phyloP scores from a whole-genome alignment of 164 flowering plant species.

The Vitis labrusca region DNA sequence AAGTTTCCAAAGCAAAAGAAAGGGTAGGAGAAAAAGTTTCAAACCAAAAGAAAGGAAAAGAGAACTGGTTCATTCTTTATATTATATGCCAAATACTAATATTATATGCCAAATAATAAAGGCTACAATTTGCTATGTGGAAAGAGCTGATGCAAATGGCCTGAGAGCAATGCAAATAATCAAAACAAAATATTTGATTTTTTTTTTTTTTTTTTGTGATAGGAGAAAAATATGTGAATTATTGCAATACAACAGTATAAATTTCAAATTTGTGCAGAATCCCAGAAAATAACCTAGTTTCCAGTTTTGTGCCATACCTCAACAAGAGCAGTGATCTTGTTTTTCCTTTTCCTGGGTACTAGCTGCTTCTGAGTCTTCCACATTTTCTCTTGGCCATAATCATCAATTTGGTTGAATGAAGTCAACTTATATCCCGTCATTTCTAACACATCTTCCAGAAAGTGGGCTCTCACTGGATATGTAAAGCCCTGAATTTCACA shows the following conservation, averaged over 20 bases:
- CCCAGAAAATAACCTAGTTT: background rate
- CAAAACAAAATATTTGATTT: background rate
- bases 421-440: conserved; percentile 88
- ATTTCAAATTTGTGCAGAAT: background rate
- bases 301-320: conserved; percentile 55
- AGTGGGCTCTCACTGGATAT: conserved; percentile 82
- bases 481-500: conserved; percentile 72
- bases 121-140: too few species aligned
- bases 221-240: too few species aligned
- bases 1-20: too few species aligned
- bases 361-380: conserved; percentile 97
- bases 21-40: too few species aligned
- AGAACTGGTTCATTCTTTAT: too few species aligned
- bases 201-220: too few species aligned
- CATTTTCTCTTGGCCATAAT: conserved; percentile 95
- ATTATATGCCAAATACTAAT: too few species aligned
- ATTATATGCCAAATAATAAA: too few species aligned
- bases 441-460: conserved; percentile 89
- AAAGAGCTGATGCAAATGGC: too few species aligned
- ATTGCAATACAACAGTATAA: background rate
- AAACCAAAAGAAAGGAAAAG: too few species aligned
- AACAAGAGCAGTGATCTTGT: conserved; percentile 84
- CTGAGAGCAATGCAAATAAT: background rate
- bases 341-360: conserved; percentile 82
- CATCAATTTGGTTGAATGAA: conserved; percentile 95